A percentile compares a stretch with the other conserved stretches of the same genome.
Conservation (phyloP, 202 grass and related monocot species). For the Digitaria exilis region DNA sequence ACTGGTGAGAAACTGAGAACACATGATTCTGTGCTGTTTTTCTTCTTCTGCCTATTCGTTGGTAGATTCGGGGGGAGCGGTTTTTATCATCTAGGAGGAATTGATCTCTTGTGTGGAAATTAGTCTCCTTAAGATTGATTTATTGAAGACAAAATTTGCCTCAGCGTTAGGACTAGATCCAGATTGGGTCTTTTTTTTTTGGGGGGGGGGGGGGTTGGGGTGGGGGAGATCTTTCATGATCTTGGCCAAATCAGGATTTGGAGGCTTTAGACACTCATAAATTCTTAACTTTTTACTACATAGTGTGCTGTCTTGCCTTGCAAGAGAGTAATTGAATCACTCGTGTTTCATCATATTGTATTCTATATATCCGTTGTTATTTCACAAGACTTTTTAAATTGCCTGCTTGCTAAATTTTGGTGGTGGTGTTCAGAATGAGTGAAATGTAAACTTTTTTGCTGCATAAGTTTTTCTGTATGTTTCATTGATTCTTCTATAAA, state of each 20-base stretch:
- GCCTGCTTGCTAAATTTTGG: not conserved
- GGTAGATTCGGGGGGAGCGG: not conserved
- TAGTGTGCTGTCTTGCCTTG: not conserved
- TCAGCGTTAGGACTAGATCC: not conserved
- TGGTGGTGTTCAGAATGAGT: not conserved
- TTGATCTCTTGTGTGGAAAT: not conserved
- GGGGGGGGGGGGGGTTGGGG: too few relatives aligned
- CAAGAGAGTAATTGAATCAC: not conserved
- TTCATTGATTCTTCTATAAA: not conserved
- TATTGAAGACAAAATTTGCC: not conserved
- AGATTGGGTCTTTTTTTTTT: not conserved
- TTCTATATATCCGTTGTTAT: not conserved
- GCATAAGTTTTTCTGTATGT: not conserved
- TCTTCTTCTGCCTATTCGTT: not conserved
- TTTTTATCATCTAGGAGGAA: not conserved
- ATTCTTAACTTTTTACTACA: not conserved
- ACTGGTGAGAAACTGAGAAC: constrained; percentile 38
- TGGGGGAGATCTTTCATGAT: not conserved
- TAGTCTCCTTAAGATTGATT: not conserved
- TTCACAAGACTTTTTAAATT: not conserved
- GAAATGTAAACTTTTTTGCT: not conserved
- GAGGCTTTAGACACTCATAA: not conserved
- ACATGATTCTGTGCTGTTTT: not conserved
- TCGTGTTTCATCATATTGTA: not conserved
- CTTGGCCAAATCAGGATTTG: not conserved